These are phyloP conservation scores for Malus fusca DNA, from an alignment of 306 rosid genomes.

Conservation along the genomic window DNA sequence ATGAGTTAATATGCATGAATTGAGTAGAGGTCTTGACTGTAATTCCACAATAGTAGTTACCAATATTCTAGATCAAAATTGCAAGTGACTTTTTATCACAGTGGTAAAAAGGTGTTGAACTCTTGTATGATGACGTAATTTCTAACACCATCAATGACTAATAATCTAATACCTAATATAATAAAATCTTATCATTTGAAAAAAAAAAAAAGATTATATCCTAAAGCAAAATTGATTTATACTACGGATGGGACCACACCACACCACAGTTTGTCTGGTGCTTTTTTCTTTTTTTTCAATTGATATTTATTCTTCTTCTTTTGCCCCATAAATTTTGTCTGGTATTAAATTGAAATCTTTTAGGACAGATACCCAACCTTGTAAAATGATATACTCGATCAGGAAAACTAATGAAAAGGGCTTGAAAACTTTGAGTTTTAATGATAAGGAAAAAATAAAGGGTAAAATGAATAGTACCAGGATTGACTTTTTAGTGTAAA, in stretches of 20 bases:
- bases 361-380: neutral
- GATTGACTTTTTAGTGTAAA: too few species aligned
- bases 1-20: neutral
- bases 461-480: too few species aligned
- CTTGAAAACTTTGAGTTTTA: too few species aligned
- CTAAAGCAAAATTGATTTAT: too few species aligned
- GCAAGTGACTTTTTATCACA: too few species aligned
- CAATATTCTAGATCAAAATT: neutral
- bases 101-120: rapidly evolving
- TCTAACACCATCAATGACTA: too few species aligned
- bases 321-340: neutral
- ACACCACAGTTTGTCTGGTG: neutral
- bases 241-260: neutral
- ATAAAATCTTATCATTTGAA: too few species aligned
- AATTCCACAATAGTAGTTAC: neutral
- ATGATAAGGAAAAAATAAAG: too few species aligned
- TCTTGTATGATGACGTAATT: rapidly evolving
- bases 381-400: neutral
- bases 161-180: too few species aligned
- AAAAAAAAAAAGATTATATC: too few species aligned
- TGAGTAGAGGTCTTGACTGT: neutral
- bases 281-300: neutral
- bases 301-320: neutral
- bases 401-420: too few species aligned
- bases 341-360: constrained; percentile 1